Conservation (phyloP, 2,329 filamentous ascomycete genomes). For the Helminthosporium solani region DNA sequence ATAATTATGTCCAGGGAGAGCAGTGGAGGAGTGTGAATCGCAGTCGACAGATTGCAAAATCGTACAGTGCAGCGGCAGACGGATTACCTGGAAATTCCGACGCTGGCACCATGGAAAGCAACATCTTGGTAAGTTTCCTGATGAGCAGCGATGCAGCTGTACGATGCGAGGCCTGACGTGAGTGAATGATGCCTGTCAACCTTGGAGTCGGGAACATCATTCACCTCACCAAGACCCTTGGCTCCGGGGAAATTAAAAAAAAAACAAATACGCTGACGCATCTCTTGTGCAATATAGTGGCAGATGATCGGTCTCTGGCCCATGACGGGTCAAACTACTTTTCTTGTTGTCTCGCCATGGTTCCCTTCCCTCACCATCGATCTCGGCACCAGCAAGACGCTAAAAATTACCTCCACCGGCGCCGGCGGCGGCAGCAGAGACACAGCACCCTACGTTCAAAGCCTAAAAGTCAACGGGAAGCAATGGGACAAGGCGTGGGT, state of each 20-base stretch:
- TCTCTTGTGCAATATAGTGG: constrained; percentile 31
- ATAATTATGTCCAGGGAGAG: constrained; percentile 61
- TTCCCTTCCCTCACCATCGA: constrained; percentile 57
- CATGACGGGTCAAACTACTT: constrained; percentile 67
- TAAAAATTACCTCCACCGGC: constrained; percentile 58
- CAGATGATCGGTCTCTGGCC: constrained; percentile 37
- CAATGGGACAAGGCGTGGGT: constrained; percentile 66
- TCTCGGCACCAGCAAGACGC: constrained; percentile 55
- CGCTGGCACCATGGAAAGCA: constrained; percentile 71
- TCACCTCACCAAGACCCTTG: neutral
- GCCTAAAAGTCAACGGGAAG: constrained; percentile 64
- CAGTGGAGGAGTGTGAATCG: constrained; percentile 62
- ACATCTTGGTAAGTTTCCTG: constrained; percentile 46
- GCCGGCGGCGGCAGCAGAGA: constrained; percentile 50
- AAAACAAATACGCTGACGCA: neutral
- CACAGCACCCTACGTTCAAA: constrained; percentile 61
- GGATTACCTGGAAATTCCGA: constrained; percentile 71
- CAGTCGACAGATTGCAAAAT: constrained; percentile 60
- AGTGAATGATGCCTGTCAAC: no score
- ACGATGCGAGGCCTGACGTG: no score
- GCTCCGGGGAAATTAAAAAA: neutral
- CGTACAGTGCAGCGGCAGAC: constrained; percentile 53
- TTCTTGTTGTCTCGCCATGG: constrained; percentile 56
- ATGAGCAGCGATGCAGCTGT: no score
- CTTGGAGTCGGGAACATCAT: neutral